Conservation (phyloP, 257 asterid species). For the Echites panduratus region DNA sequence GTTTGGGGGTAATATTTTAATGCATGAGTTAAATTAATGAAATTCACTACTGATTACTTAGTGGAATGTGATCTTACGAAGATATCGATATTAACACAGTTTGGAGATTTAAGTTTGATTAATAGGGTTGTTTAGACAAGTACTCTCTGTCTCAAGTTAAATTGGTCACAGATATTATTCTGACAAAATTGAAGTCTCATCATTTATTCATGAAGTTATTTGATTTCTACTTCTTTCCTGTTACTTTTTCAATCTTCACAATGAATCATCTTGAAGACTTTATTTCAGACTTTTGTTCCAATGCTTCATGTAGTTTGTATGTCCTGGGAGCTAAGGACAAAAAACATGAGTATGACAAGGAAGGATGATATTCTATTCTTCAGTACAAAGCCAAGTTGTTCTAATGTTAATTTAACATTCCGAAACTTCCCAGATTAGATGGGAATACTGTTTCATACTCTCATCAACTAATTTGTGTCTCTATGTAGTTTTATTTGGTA, state of each 20-base stretch:
- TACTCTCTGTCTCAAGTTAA: not conserved
- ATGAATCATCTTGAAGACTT: not conserved
- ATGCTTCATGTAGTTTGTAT: conserved; percentile 38
- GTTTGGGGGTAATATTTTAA: too few relatives aligned
- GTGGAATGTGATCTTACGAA: too few relatives aligned
- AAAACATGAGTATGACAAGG: conserved; percentile 29
- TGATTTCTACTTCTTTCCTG: not conserved
- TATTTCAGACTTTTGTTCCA: not conserved
- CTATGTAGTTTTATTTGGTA: not conserved
- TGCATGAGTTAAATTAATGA: too few relatives aligned
- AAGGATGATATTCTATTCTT: conserved; percentile 5
- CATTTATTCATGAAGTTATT: not conserved
- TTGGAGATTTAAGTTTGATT: not conserved
- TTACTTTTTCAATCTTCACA: not conserved
- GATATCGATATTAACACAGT: not conserved
- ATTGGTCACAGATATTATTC: not conserved
- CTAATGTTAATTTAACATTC: not conserved
- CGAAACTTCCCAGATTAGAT: not conserved
- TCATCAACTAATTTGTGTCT: not conserved
- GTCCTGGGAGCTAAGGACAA: conserved; percentile 25
- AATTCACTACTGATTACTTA: too few relatives aligned
- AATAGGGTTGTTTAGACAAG: not conserved
- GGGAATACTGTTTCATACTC: not conserved
- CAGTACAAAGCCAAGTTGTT: not conserved
- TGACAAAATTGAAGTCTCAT: not conserved